Evolutionary conservation across 805 yeast genomes (phyloP), one percentile per base, ranked within the genome.

Genomic region (Komagataella pastoris): DNA sequence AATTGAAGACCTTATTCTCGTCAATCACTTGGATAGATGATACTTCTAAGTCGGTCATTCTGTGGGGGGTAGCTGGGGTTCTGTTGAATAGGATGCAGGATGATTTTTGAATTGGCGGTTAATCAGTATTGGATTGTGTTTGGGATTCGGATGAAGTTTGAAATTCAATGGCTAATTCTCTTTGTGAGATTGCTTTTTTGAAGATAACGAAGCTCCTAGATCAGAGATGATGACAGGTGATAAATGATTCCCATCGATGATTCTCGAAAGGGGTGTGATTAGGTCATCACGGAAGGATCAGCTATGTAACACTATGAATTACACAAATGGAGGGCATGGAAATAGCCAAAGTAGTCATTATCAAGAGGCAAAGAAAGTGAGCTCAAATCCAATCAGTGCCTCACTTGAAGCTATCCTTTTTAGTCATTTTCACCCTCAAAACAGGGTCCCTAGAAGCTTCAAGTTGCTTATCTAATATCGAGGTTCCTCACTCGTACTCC

Each of bases 1-100:
- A 50, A 57, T 73, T 77, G 72, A 82, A 83, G 44, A 61, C 55
- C 60, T 83, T 83, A 58, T 72, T 58, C 58, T 81, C 88, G 60
- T 82, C 76, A 53, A 83, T 81, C 50, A 83, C 70, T 63, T 83
- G 89, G 18, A 80, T 68, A 8, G 83, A 8, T 30, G 40, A 10
- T 30, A 10, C 40, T 14, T 30, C 40, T 30, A 14, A 10, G n/a
- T 30, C 14, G 40, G 40, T 10, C 40, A 30, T 30, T 30, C 40
- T 30, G 40, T 30, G 40, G 40, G 14, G 14, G 40, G 12, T 30
- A 6, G 40, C 14, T 30, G 14, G 40, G 14, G 14, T 21, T 21
- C 23, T 21, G 23, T 6, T 21, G 23, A 21, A 21, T 21, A 21
- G 6, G 5, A 21, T 21, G 23, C 23, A 6, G 23, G 23, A 3